Evolutionary conservation across 306 rosid genomes (phyloP).

Genomic region (Cercis canadensis): DNA sequence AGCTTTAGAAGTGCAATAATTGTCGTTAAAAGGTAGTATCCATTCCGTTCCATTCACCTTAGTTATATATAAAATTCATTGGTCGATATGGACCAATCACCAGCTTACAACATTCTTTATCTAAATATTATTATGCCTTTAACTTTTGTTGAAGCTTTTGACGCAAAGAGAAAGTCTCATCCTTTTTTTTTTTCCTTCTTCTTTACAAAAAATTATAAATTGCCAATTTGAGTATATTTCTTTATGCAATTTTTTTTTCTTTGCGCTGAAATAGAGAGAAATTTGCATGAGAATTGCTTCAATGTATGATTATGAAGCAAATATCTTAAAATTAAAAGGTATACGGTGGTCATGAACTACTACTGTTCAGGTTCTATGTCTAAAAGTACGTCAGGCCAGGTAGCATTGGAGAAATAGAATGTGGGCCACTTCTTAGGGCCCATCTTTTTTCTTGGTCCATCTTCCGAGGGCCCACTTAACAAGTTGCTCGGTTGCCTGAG

Average conservation of each 20-base stretch:
- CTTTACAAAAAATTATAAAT: not conserved
- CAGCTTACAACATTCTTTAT: conserved; percentile 23
- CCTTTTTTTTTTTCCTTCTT: not conserved
- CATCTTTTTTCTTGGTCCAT: not conserved
- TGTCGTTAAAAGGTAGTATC: conserved; percentile 28
- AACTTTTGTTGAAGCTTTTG: conserved; percentile 36
- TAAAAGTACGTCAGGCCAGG: not conserved
- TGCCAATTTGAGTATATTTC: too few species aligned
- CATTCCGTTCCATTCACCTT: not conserved
- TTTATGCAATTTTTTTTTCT: too few species aligned
- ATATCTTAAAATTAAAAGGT: too few species aligned
- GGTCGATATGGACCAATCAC: conserved; percentile 23
- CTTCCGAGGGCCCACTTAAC: too few species aligned
- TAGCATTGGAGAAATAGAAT: not conserved
- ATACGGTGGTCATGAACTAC: too few species aligned
- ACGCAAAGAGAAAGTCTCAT: conserved; percentile 20
- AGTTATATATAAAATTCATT: conserved; percentile 20
- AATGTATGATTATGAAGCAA: too few species aligned
- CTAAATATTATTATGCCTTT: conserved; percentile 26
- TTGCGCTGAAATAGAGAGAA: too few species aligned
- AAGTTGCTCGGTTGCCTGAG: not conserved
- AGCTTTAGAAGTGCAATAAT: conserved; percentile 35
- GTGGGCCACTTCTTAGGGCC: conserved; percentile 23
- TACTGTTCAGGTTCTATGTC: too few species aligned
- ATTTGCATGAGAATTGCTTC: too few species aligned